Base-by-base conservation (phyloP, 1,284 basidiomycete genomes). In the Cronartium ribicola region DNA sequence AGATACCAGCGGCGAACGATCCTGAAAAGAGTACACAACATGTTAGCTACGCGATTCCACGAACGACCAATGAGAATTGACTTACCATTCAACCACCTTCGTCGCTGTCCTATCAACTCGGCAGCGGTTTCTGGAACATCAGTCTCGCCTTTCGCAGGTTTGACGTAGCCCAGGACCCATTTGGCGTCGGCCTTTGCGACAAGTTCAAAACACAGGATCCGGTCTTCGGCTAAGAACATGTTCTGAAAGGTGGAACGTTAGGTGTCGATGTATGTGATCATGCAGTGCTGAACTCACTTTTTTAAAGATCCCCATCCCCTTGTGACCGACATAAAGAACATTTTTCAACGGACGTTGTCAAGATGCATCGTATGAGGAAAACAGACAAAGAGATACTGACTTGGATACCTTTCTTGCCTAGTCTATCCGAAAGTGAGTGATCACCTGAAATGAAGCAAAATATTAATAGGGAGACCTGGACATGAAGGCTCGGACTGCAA, bases 221-320 rank as follows among this genome's bases (percentile, higher is more conserved):
- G 80, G 90, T 82, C 81, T 62, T 81, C 81, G 67, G 92, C 94
- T 82, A 97, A 77, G 79, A 84, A 85, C 83, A 84, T 94, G 84
- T 77, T 78, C 75, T 75, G 40, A 41, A 10, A 20, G 6, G 41
- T 13, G 8, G 17, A 55, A 55, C 57, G 36, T 29, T 29, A 29
- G 29, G 29, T 29, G 29, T 29, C 29, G 29, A 29, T 29, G 29
- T 4, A n/a, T 17, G 51, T 7, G 14, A n/a, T 6, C n/a, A n/a
- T n/a, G 17, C 7, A 55, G 7, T 1, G n/a, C 29, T 55, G 17
- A n/a, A 55, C 82, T 80, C 77, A 81, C 82, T 73, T 85, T 85
- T 63, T 91, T 94, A 84, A 98, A 98, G 79, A 98, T 98, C 82
- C 90, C 90, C 95, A 98, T 98, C 43, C 94, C 92, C 78, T 75